Evolutionary conservation across 139 green algal genomes (phyloP).

Genomic region (Ostreobium quekettii): DNA sequence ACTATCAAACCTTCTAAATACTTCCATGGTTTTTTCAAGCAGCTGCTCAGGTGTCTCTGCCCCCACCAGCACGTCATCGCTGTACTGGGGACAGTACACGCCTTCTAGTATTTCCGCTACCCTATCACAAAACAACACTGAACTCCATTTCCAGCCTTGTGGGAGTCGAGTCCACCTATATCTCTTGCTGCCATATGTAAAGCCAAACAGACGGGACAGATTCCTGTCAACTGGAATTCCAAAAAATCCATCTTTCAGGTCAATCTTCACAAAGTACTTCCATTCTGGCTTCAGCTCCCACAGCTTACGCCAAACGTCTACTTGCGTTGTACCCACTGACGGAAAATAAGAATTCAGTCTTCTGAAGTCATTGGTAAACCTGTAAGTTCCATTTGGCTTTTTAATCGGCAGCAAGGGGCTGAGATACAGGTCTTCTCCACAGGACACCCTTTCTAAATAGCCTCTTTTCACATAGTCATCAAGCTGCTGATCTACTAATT

Average conservation of each 20-base stretch:
- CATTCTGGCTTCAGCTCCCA: neutral
- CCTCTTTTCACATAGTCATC: slow-evolving; percentile 14
- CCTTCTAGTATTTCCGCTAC: too few relatives aligned
- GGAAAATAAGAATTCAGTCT: slow-evolving; percentile 14
- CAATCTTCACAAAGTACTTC: slow-evolving; percentile 5
- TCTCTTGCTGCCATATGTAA: neutral
- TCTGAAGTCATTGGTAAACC: slow-evolving; percentile 16
- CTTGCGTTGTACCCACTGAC: neutral
- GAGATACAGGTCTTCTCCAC: neutral
- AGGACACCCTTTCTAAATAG: neutral
- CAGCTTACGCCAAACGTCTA: neutral
- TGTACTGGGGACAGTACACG: too few relatives aligned
- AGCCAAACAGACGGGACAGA: slow-evolving; percentile 4
- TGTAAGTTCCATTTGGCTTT: slow-evolving; percentile 5
- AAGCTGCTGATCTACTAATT: neutral
- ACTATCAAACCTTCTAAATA: too few relatives aligned
- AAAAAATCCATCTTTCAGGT: slow-evolving; percentile 18
- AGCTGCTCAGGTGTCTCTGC: too few relatives aligned
- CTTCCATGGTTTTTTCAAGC: too few relatives aligned
- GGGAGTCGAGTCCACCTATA: slow-evolving; percentile 8
- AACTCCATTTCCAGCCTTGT: neutral
- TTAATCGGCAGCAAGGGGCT: neutral
- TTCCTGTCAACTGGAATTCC: neutral
- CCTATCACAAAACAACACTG: slow-evolving; percentile 2
- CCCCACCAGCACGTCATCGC: too few relatives aligned